Percentiles rank a stretch among this genome's conserved stretches.
phyloP scores from a whole-genome alignment of 139 green algal genomes.

The Chlorella sp. region DNA sequence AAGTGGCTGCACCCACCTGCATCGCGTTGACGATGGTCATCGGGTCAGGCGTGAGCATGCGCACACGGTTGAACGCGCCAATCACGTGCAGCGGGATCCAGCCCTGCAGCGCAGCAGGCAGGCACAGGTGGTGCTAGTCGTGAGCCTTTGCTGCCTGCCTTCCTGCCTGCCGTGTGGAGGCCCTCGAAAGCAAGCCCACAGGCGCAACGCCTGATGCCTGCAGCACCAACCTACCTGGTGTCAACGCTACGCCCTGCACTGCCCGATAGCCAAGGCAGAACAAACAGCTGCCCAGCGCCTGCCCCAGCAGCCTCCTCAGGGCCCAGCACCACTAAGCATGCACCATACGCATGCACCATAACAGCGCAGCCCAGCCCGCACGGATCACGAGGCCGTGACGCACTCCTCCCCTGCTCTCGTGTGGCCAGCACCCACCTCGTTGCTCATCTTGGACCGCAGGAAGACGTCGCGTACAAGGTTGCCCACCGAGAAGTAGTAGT shows the following conservation, averaged over 20 bases:
- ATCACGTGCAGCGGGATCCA: constrained; percentile 92
- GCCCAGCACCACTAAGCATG: background rate
- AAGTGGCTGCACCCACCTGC: constrained; percentile 7
- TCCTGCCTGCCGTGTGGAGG: background rate
- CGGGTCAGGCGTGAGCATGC: constrained; percentile 90
- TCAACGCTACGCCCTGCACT: no score
- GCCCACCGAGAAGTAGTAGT: constrained; percentile 97
- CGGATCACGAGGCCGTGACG: background rate
- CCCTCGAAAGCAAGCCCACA: background rate
- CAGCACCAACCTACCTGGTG: no score
- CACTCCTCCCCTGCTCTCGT: background rate
- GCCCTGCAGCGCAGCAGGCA: constrained; percentile 47
- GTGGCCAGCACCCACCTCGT: constrained; percentile 40
- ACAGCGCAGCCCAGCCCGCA: background rate
- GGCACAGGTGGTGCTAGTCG: background rate
- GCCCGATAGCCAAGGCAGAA: no score
- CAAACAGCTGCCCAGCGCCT: background rate
- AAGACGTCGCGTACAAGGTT: constrained; percentile 97
- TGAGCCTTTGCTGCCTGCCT: background rate
- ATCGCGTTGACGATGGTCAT: constrained; percentile 80
- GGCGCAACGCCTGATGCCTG: background rate
- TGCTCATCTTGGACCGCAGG: constrained; percentile 94
- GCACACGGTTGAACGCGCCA: constrained; percentile 92
- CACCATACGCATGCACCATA: background rate
- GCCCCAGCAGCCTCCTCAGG: background rate